Base-by-base conservation (phyloP, 805 yeast species). In the Aciculoconidium aculeatum region DNA sequence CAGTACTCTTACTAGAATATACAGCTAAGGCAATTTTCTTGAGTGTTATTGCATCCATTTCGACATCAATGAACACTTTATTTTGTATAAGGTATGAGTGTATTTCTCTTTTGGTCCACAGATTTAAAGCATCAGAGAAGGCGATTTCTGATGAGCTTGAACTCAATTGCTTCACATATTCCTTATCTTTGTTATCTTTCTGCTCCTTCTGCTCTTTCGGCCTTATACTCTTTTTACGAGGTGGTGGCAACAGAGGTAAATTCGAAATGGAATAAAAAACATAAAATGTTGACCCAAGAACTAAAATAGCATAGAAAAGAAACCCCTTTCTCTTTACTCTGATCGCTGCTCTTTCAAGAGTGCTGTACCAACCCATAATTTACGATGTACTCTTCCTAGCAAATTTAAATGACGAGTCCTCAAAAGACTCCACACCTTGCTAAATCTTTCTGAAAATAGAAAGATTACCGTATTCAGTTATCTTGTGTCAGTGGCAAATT, bases 291-390 rank as follows among this genome's bases (percentile, higher is more conserved):
- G 58, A 47, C 10, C 37, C 49, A 11, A 60, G 34, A 7, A 64
- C 47, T 7, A 64, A 21, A 3, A 53, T 45, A 4, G 62, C 40
- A 33, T 56, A 64, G 12, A 61, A 18, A 34, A 57, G 55, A 28
- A 61, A 55, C 6, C 65, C 61, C 21, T 53, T 54, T 27, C 58
- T 48, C 40, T 53, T 55, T 35, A 58, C 31, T 34, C 39, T 41
- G 39, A 48, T 48, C 31, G 59, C 40, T 12, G 46, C 39, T 19
- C 56, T 39, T 10, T 16, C 17, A 24, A n/a, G n/a, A n/a, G n/a
- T n/a, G n/a, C n/a, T n/a, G n/a, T n/a, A n/a, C n/a, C n/a, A n/a
- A n/a, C n/a, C n/a, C n/a, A n/a, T n/a, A n/a, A n/a, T n/a, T n/a
- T n/a, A n/a, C n/a, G n/a, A n/a, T n/a, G n/a, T n/a, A n/a, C n/a